Percentiles rank a stretch among this genome's conserved stretches.
Conservation (phyloP, 768 basidiomycete species). For the Obba rivulosa region DNA sequence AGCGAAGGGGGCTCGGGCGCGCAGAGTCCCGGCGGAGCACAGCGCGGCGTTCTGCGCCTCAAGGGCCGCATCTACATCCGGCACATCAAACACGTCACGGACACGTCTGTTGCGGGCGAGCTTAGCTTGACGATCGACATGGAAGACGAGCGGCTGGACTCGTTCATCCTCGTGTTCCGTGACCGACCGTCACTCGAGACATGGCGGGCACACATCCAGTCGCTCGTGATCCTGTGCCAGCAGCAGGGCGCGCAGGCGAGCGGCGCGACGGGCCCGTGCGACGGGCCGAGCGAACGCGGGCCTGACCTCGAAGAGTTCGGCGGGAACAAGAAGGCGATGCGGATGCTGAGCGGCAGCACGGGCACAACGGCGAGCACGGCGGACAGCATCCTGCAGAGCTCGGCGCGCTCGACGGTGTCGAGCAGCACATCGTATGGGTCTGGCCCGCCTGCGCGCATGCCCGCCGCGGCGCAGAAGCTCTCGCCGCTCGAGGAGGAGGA, state of each 20-base stretch:
- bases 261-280: conserved; percentile 6
- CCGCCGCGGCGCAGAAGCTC: conserved; percentile 40
- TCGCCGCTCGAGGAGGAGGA: conserved; percentile 70
- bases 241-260: conserved; percentile 38
- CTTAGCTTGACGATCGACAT: conserved; percentile 95
- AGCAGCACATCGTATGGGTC: conserved; percentile 72
- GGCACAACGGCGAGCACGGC: conserved; percentile 50
- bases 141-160: conserved; percentile 91
- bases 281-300: conserved; percentile 28
- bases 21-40: conserved; percentile 20
- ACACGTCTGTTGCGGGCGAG: conserved; percentile 72
- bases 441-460: conserved; percentile 5
- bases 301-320: conserved; percentile 65
- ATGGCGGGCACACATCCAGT: conserved; percentile 82
- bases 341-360: conserved; percentile 76
- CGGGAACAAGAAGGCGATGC: conserved; percentile 67
- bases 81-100: conserved; percentile 87
- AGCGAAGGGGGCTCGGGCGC: conserved; percentile 45
- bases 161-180: conserved; percentile 94
- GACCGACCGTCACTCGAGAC: conserved; percentile 84
- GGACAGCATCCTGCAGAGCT: conserved; percentile 60
- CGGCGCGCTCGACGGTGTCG: conserved; percentile 62
- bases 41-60: conserved; percentile 62
- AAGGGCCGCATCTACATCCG: conserved; percentile 95
- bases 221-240: conserved; percentile 70